phyloP scores from a whole-genome alignment of 768 basidiomycete species.

The Amanita subjunquillea region DNA sequence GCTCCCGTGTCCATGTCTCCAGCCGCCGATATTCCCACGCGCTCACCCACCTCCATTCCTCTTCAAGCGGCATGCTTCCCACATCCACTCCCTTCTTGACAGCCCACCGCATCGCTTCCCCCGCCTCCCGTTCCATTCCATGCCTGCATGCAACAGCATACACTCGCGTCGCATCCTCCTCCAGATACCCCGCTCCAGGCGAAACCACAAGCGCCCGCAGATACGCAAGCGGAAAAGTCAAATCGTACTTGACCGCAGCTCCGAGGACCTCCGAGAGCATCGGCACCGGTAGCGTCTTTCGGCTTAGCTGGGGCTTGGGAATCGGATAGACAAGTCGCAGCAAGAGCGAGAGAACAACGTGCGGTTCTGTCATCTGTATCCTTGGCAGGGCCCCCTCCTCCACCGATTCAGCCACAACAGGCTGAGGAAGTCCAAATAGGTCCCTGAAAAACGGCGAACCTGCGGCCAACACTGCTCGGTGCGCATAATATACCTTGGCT shows the following conservation, averaged over 20 bases:
- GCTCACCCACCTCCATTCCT: conserved; percentile 55
- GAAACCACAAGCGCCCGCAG: conserved; percentile 46
- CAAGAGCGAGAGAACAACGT: conserved; percentile 32
- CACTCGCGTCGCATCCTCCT: conserved; percentile 43
- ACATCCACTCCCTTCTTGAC: conserved; percentile 33
- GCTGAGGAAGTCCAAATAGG: conserved; percentile 60
- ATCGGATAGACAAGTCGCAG: conserved; percentile 56
- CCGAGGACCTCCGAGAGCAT: conserved; percentile 34
- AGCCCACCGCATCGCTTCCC: conserved; percentile 49
- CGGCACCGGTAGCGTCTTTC: conserved; percentile 33
- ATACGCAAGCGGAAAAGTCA: conserved; percentile 30
- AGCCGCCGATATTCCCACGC: conserved; percentile 63
- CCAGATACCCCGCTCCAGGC: conserved; percentile 28
- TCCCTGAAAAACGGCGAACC: conserved; percentile 62
- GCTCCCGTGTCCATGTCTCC: conserved; percentile 46
- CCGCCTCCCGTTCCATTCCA: conserved; percentile 53
- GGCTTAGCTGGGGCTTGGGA: conserved; percentile 36
- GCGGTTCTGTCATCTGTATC: conserved; percentile 46
- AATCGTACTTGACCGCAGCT: conserved; percentile 58
- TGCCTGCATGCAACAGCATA: conserved; percentile 64
- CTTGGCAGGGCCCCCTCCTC: conserved; percentile 22
- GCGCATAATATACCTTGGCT: conserved; percentile 44
- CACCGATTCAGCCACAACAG: conserved; percentile 5
- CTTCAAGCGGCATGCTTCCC: conserved; percentile 44
- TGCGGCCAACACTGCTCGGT: conserved; percentile 48